A percentile compares a stretch with the other conserved stretches of the same genome.
phyloP scores from a whole-genome alignment of 345 rosid genomes.

The Firmiana major region DNA sequence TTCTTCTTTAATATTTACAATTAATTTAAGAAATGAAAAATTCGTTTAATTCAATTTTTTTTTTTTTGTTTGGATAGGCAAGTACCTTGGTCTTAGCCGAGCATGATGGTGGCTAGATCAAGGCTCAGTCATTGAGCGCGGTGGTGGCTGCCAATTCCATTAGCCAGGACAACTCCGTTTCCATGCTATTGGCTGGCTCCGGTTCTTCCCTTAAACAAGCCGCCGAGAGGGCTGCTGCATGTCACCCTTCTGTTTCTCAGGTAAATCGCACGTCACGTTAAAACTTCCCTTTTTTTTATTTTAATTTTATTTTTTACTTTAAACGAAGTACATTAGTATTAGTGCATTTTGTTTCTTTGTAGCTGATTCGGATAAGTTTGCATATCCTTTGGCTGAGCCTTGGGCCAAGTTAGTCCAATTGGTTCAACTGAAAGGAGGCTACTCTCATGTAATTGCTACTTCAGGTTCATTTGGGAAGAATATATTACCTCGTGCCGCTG shows the following conservation, averaged over 20 bases:
- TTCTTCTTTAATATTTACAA: background rate
- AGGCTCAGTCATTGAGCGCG: conserved; percentile 60
- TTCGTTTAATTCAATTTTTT: background rate
- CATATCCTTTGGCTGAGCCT: conserved; percentile 72
- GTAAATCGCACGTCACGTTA: conserved; percentile 18
- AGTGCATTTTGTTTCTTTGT: conserved; percentile 7
- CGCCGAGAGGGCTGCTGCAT: conserved; percentile 66
- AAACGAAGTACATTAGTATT: too few species aligned
- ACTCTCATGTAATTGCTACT: conserved; percentile 72
- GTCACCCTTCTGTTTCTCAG: conserved; percentile 77
- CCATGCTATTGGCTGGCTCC: conserved; percentile 79
- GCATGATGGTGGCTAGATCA: conserved; percentile 70
- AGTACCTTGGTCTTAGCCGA: conserved; percentile 82
- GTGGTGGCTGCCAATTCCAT: conserved; percentile 71
- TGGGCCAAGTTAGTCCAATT: conserved; percentile 81
- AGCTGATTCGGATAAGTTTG: conserved; percentile 80
- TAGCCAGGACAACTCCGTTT: conserved; percentile 47
- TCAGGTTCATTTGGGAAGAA: conserved; percentile 93
- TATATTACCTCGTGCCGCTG: conserved; percentile 82
- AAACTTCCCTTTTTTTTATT: too few species aligned
- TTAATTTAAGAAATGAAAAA: background rate
- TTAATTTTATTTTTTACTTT: too few species aligned
- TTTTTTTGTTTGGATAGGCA: conserved; percentile 27
- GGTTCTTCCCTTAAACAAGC: conserved; percentile 71
- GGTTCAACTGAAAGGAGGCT: conserved; percentile 60